Evolutionary conservation across 169 alveolate species (phyloP).

Genomic region (Cryptosporidium meleagridis): DNA sequence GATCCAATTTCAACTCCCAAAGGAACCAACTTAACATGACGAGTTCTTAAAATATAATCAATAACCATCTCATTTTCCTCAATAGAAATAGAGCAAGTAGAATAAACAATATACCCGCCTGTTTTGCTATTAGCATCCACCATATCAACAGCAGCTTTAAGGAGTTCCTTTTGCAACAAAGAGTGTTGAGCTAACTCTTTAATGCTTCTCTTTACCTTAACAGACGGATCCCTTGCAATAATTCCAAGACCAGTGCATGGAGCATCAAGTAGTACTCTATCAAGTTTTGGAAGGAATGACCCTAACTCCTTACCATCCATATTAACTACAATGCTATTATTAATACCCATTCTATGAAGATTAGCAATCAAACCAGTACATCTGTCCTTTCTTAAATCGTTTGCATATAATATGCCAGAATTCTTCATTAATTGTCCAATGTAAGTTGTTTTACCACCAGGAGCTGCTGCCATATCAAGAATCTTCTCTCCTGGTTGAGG

Average conservation of each 20-base stretch:
- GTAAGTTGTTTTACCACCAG: constrained; percentile 97
- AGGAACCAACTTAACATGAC: constrained; percentile 87
- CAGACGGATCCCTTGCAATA: constrained; percentile 94
- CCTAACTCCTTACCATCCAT: constrained; percentile 93
- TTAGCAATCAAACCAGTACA: constrained; percentile 92
- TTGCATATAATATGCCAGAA: constrained; percentile 93
- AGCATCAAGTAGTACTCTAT: constrained; percentile 94
- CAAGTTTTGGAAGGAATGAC: constrained; percentile 89
- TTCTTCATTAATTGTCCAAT: constrained; percentile 95
- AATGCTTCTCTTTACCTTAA: constrained; percentile 88
- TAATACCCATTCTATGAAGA: constrained; percentile 94
- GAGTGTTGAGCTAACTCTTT: constrained; percentile 93
- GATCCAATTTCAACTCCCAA: constrained; percentile 89
- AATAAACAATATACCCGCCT: constrained; percentile 97
- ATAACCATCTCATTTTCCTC: constrained; percentile 98
- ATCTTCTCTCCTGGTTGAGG: constrained; percentile 92
- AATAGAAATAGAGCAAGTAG: constrained; percentile 96
- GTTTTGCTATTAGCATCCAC: constrained; percentile 90
- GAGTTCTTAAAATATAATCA: constrained; percentile 91
- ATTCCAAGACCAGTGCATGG: constrained; percentile 98
- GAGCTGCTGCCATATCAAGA: constrained; percentile 97
- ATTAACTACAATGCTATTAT: constrained; percentile 91
- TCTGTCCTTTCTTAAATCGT: constrained; percentile 93
- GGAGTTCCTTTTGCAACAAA: constrained; percentile 93
- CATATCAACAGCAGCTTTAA: constrained; percentile 93